Percentiles rank a stretch among this genome's conserved stretches.
These are phyloP conservation scores for Porogramme epimiltina DNA, from an alignment of 1,284 basidiomycete species.

Conservation along the genomic window DNA sequence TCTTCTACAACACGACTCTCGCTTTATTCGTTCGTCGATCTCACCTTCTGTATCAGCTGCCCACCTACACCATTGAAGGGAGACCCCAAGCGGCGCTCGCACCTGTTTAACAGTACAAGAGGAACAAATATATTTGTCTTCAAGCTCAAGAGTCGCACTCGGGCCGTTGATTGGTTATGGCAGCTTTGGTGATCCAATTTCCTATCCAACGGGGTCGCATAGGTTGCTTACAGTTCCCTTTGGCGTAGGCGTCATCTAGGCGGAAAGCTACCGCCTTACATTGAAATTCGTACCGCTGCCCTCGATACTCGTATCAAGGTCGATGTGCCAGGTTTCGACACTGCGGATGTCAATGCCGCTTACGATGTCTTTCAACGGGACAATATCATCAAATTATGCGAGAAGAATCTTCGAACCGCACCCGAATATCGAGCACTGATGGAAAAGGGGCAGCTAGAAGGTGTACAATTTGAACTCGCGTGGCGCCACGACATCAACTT, in stretches of 20 bases:
- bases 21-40: conserved; percentile 80
- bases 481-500: conserved; percentile 74
- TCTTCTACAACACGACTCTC: conserved; percentile 64
- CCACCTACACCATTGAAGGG: conserved; percentile 50
- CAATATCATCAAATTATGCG: conserved; percentile 63
- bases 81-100: conserved; percentile 41
- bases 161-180: conserved; percentile 85
- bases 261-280: conserved; percentile 43
- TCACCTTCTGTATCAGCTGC: conserved; percentile 78
- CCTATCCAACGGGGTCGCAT: background rate
- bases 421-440: conserved; percentile 67
- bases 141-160: conserved; percentile 69
- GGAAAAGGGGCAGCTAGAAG: conserved; percentile 51
- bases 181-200: conserved; percentile 57
- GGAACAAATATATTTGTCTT: conserved; percentile 84
- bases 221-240: background rate
- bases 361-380: conserved; percentile 54
- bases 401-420: conserved; percentile 51
- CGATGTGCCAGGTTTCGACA: conserved; percentile 57
- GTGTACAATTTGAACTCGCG: conserved; percentile 68
- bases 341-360: conserved; percentile 34
- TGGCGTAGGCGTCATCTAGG: conserved; percentile 60
- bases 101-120: conserved; percentile 49
- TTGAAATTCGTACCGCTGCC: conserved; percentile 48
- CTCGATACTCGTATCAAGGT: conserved; percentile 65